A percentile compares a stretch with the other conserved stretches of the same genome.
Conservation (phyloP, 129 eudicot genomes). For the Erigeron canadensis region DNA sequence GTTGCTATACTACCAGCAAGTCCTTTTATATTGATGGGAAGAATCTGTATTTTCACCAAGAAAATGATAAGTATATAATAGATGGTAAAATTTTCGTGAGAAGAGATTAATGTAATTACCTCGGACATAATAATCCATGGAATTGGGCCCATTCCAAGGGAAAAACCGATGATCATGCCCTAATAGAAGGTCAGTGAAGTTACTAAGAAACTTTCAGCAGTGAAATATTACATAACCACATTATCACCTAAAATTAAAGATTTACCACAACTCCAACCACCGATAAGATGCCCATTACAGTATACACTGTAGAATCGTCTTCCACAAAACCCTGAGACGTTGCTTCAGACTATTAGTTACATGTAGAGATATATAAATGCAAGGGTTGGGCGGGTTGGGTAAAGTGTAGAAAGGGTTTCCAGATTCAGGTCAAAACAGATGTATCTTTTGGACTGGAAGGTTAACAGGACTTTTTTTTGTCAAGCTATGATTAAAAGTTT, state of each 20-base stretch:
- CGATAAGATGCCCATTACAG: slow-evolving; percentile 57
- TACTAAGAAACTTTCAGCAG: slow-evolving; percentile 14
- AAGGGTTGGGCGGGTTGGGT: background rate
- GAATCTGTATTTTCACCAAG: slow-evolving; percentile 49
- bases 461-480: background rate
- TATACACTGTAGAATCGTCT: slow-evolving; percentile 46
- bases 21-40: slow-evolving; percentile 81
- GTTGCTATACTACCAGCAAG: slow-evolving; percentile 96
- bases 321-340: slow-evolving; percentile 52
- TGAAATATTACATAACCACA: background rate
- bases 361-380: background rate
- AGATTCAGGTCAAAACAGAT: background rate
- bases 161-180: slow-evolving; percentile 77
- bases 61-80: background rate
- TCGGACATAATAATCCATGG: slow-evolving; percentile 98
- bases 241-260: background rate
- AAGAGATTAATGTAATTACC: slow-evolving; percentile 35
- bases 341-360: slow-evolving; percentile 16
- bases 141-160: slow-evolving; percentile 95
- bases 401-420: background rate
- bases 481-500: background rate
- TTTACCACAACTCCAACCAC: slow-evolving; percentile 90
- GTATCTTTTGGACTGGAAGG: background rate
- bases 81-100: background rate
- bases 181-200: slow-evolving; percentile 25